These are phyloP conservation scores for Hypomyces perniciosus DNA, from an alignment of 2,329 filamentous ascomycete genomes.

Conservation along the genomic window DNA sequence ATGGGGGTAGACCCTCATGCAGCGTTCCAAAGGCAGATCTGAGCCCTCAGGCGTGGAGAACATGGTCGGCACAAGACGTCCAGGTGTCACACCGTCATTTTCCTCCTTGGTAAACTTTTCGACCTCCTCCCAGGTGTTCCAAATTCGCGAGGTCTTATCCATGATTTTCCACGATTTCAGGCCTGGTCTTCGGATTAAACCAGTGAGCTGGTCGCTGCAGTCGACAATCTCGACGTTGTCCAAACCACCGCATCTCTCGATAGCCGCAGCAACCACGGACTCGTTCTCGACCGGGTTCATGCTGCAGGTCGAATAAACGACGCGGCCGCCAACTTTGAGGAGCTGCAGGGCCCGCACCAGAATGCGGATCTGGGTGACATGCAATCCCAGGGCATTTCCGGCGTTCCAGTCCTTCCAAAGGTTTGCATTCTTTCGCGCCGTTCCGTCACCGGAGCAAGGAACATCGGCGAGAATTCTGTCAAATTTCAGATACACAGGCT, in stretches of 20 bases:
- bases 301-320: constrained; percentile 97
- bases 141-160: constrained; percentile 75
- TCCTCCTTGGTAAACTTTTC: constrained; percentile 60
- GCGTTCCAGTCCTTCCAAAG: constrained; percentile 96
- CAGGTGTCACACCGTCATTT: constrained; percentile 48
- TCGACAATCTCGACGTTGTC: constrained; percentile 80
- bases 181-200: constrained; percentile 69
- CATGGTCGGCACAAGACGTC: constrained; percentile 72
- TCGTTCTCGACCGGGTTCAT: constrained; percentile 99
- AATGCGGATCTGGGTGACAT: constrained; percentile 82
- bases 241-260: constrained; percentile 80
- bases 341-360: constrained; percentile 89
- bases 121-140: constrained; percentile 78
- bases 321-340: constrained; percentile 87
- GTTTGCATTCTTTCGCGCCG: constrained; percentile 83
- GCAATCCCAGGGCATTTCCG: constrained; percentile 78
- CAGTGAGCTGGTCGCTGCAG: constrained; percentile 69
- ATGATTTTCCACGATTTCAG: constrained; percentile 84
- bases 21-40: constrained; percentile 74
- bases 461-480: constrained; percentile 95
- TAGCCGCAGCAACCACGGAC: constrained; percentile 79
- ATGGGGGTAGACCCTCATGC: constrained; percentile 92
- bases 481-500: constrained; percentile 80
- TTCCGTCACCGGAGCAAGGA: constrained; percentile 93
- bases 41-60: constrained; percentile 60